Evolutionary conservation across 1,139 yeast species (phyloP), one percentile per base, ranked within the genome.

Genomic region (Debaryomyces sp.): DNA sequence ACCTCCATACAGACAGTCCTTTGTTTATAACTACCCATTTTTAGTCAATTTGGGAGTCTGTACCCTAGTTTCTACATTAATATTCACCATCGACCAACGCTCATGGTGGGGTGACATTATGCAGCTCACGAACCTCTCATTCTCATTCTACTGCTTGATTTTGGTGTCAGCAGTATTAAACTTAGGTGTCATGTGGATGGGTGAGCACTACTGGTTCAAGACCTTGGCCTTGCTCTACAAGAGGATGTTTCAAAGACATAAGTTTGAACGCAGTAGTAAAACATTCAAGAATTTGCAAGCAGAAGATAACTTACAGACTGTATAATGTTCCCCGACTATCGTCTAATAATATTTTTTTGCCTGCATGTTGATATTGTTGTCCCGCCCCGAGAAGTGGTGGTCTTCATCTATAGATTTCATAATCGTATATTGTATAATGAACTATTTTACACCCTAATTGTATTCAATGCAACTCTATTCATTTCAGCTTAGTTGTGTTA

Each of bases 1-100:
- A 0, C 95, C 96, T 10, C 99, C 99, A n/a, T 95, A 90, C 65
- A 78, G 99, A 51, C 87, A 89, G 61, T 85, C 95, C 1, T 80
- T 88, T 60, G 66, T 71, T 34, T 76, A 82, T 54, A 94, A 94
- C 64, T 47, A 57, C 8, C 96, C 96, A 7, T 92, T 90, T 61
- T 72, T 94, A 48, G 45, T 75, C 2, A 89, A 92, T 44, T 75
- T 89, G 45, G 56, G 73, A 0, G 54, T 70, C 0, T 79, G 95
- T 0, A 54, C 79, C 0, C 41, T 73, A 1, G 55, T 82, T 7
- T 85, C 92, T 15, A 49, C 73, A 0, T 45, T 64, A 6, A 64
- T 87, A 55, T 84, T 87, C 77, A 52, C 60, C 18, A 64, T 84
- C 8, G 66, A 80, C 42, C 75, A 80, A 6, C 72, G 75, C 10